Base-by-base conservation (phyloP, 2,329 filamentous ascomycete species). In the Fusarium floridanum region DNA sequence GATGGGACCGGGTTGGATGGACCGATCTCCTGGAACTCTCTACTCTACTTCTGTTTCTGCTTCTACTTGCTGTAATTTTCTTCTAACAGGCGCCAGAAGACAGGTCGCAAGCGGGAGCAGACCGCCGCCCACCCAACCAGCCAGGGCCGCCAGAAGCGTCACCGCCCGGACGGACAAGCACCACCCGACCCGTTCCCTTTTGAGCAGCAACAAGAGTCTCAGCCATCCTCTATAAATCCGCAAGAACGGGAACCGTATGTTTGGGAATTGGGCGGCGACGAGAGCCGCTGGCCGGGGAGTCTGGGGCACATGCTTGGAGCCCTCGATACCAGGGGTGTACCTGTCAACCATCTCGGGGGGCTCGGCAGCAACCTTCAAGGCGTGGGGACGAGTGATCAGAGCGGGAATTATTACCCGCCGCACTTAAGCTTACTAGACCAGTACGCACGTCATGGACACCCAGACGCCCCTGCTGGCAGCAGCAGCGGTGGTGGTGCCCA, bases 41-140 rank as follows among this genome's bases (percentile, higher is more conserved):
- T 43, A 43, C 41, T 22, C 41, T 43, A n/a, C n/a, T 34, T 34
- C 27, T 32, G 41, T 53, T 17, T 20, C 32, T 34, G n/a, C 5
- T 16, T n/a, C 24, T 32, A 32, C n/a, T 32, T 57, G 32, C 32
- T 57, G 29, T 57, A 20, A 34, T 57, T 32, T 37, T 67, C 75
- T 37, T 67, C 75, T 78, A 67, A 75, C 70, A 66, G 45, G 55
- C 56, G 64, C 39, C 12, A 50, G 36, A 36, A 57, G 66, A 65
- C 34, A 61, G 50, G 59, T 56, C 65, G 61, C 48, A 72, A 70
- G 41, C 67, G 68, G 37, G 36, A 62, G n/a, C 61, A 61, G 17
- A 48, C 71, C 37, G 43, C 71, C 37, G 65, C 41, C 36, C 59
- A 48, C 70, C 64, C 61, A 70, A 43, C 66, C 66, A 39, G 48